Base-by-base conservation (phyloP, 2,329 filamentous ascomycete genomes). In the Colletotrichum sp. region DNA sequence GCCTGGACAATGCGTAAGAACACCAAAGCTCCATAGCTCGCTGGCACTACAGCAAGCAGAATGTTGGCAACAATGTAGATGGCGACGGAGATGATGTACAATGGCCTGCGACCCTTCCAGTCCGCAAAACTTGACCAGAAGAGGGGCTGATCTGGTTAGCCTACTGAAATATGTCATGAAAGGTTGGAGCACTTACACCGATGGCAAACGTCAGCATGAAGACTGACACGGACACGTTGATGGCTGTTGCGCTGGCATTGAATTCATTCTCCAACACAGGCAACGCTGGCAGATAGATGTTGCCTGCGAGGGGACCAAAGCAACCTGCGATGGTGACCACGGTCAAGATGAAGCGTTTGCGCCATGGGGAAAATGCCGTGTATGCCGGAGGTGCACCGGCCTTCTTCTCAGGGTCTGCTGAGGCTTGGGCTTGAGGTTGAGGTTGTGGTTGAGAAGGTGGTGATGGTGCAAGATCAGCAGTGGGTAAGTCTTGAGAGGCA, bases 201-300 rank as follows among this genome's bases (percentile, higher is more conserved):
- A 88, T 67, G 18, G 85, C 86, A 72, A 87, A 88, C 1, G 86
- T 82, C 12, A 83, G 80, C 85, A 86, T 87, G 77, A 87, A 88
- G 6, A 87, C 83, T 1, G 84, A 83, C n/a, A 88, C 85, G 0
- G 86, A 86, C 5, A 82, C 85, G 77, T 87, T 87, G 48, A 87
- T 84, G 4, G 79, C 81, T 8, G 83, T 82, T 30, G 79, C 78
- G 9, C 81, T 82, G 8, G 81, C 81, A 9, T 83, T 77, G 74
- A 87, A 87, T 55, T 85, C 83, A 16, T 82, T 64, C 67, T 84
- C 82, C 18, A 87, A 79, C 21, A 83, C 76, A 3, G 82, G 83
- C 30, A 88, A 80, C 24, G 83, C 82, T 1, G 86, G 86, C 3
- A 88, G 78, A 78, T 88, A 88, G 36, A 88, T 84, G n/a, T 83